A percentile compares a stretch with the other conserved stretches of the same genome.
Conservation (phyloP, 2,329 filamentous ascomycete genomes). For the Fusarium zealandicum region DNA sequence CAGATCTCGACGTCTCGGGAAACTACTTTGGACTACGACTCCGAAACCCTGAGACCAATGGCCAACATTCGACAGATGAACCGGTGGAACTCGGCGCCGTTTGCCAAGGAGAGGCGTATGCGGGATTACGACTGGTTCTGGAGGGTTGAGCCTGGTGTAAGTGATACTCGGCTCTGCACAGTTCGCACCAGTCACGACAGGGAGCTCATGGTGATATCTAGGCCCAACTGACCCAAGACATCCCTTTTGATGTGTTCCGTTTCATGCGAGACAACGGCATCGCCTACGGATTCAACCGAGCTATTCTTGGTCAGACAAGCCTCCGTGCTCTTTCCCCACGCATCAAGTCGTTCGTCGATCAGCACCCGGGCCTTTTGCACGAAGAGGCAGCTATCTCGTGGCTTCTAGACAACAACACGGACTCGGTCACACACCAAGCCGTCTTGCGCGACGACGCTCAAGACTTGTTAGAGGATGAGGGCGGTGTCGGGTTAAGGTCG, state of each 20-base stretch:
- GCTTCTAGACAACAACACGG: slow-evolving; percentile 47
- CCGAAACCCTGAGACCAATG: slow-evolving; percentile 3
- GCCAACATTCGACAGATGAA: slow-evolving; percentile 71
- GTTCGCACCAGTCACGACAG: neutral
- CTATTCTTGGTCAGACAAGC: slow-evolving; percentile 54
- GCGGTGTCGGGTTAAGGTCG: slow-evolving; percentile 22
- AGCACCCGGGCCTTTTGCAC: slow-evolving; percentile 54
- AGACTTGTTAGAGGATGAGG: slow-evolving; percentile 11
- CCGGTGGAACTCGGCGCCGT: slow-evolving; percentile 83
- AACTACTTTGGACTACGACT: neutral
- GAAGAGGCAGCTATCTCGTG: slow-evolving; percentile 58
- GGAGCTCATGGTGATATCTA: slow-evolving; percentile 37
- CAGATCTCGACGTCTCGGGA: slow-evolving; percentile 2
- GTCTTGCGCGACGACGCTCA: slow-evolving; percentile 6
- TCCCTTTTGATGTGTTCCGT: slow-evolving; percentile 86
- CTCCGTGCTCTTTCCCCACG: slow-evolving; percentile 54
- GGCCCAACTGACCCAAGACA: slow-evolving; percentile 63
- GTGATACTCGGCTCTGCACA: slow-evolving; percentile 32
- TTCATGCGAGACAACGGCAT: slow-evolving; percentile 87
- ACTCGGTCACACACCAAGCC: neutral
- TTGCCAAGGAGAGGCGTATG: slow-evolving; percentile 79
- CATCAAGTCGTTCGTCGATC: slow-evolving; percentile 55
- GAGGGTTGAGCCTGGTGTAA: slow-evolving; percentile 67
- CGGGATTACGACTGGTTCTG: slow-evolving; percentile 66
- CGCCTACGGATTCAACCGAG: slow-evolving; percentile 72